Evolutionary conservation across 768 basidiomycete genomes (phyloP).

Genomic region (Hygrocybe coccinea): DNA sequence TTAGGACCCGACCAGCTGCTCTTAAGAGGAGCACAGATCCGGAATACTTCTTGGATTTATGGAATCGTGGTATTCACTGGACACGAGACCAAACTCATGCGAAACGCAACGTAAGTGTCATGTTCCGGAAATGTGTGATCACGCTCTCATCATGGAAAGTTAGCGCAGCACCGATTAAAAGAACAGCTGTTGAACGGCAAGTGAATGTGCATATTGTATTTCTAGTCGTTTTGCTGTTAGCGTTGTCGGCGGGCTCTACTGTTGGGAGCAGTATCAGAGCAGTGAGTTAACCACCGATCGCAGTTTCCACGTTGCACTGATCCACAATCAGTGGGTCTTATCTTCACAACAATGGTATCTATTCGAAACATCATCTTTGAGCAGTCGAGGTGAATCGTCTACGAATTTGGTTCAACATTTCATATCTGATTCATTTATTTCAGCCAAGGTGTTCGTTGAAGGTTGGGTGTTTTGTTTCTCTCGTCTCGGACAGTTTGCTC

Average conservation of each 20-base stretch:
- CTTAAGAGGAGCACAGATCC: conserved; percentile 87
- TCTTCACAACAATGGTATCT: conserved; percentile 90
- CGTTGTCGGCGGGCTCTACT: conserved; percentile 84
- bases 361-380: conserved; percentile 52
- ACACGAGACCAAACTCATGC: conserved; percentile 97
- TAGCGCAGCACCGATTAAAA: conserved; percentile 93
- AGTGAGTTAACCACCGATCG: neutral
- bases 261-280: conserved; percentile 87
- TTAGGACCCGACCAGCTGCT: conserved; percentile 93
- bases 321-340: conserved; percentile 61
- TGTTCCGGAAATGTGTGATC: neutral
- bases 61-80: conserved; percentile 92
- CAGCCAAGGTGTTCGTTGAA: conserved; percentile 79
- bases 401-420: neutral
- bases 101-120: conserved; percentile 85
- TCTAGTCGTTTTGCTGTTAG: conserved; percentile 82
- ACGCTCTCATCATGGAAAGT: neutral
- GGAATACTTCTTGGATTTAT: conserved; percentile 97
- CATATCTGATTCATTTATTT: conserved; percentile 1
- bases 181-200: conserved; percentile 91
- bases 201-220: conserved; percentile 97
- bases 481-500: conserved; percentile 8
- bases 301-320: neutral
- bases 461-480: conserved; percentile 38
- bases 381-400: conserved; percentile 52